Conservation (phyloP, 2,329 filamentous ascomycete species). For the Elsinoe batatas region DNA sequence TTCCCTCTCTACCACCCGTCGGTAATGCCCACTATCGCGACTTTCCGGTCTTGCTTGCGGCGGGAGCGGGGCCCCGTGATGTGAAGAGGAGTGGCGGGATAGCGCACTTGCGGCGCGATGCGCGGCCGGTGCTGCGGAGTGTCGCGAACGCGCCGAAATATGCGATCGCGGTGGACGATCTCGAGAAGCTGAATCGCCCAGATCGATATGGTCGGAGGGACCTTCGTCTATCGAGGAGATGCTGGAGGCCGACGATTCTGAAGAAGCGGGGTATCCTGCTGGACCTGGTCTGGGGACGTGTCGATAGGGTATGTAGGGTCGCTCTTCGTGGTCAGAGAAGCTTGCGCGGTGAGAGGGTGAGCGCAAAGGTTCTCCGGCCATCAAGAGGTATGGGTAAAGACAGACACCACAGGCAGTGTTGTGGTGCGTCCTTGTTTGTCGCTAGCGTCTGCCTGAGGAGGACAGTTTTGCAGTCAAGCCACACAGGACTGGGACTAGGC, state of each 20-base stretch:
- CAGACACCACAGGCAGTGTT: neutral
- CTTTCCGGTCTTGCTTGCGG: neutral
- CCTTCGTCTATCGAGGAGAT: neutral
- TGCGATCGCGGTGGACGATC: neutral
- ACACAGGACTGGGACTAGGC: constrained; percentile 4
- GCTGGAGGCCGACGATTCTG: constrained; percentile 8
- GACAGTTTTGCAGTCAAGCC: constrained; percentile 6
- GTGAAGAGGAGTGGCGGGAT: neutral
- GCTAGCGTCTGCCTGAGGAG: neutral
- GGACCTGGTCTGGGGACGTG: neutral
- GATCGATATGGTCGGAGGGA: constrained; percentile 3
- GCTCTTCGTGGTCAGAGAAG: constrained; percentile 9
- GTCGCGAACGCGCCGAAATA: neutral
- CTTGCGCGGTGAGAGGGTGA: constrained; percentile 4
- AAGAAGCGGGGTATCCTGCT: constrained; percentile 2
- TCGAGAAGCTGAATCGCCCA: constrained; percentile 10
- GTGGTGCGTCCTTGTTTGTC: constrained; percentile 5
- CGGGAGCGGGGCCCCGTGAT: neutral
- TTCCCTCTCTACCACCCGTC: neutral
- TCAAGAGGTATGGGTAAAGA: neutral
- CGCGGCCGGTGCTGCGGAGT: neutral
- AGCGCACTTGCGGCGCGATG: constrained; percentile 1
- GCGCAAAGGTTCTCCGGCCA: constrained; percentile 8
- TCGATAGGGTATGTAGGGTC: constrained; percentile 4
- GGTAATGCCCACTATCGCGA: neutral